Conservation (phyloP, 1,139 yeast species). For the Pichia sp. region DNA sequence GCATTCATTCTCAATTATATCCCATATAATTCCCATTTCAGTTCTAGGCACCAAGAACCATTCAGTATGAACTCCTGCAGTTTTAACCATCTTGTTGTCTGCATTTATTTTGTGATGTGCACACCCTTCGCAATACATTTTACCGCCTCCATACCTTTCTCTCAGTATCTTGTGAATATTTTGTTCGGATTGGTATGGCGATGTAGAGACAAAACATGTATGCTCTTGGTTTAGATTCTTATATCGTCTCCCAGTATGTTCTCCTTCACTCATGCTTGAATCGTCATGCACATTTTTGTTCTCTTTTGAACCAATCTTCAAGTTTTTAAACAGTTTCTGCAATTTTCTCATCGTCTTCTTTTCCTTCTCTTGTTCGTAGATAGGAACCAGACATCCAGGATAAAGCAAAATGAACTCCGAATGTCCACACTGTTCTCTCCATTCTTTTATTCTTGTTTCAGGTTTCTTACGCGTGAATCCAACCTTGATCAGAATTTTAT, state of each 20-base stretch:
- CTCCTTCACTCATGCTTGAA: neutral
- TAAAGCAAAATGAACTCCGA: slow-evolving; percentile 36
- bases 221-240: slow-evolving; percentile 21
- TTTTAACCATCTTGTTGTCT: slow-evolving; percentile 23
- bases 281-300: neutral
- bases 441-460: slow-evolving; percentile 44
- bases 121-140: slow-evolving; percentile 24
- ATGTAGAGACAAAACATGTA: slow-evolving; percentile 38
- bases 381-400: slow-evolving; percentile 31
- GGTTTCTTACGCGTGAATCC: slow-evolving; percentile 56
- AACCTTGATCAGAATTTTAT: slow-evolving; percentile 47
- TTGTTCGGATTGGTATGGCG: slow-evolving; percentile 39
- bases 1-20: slow-evolving; percentile 32
- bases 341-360: slow-evolving; percentile 13
- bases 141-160: slow-evolving; percentile 36
- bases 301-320: slow-evolving; percentile 14
- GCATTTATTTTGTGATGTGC: slow-evolving; percentile 1
- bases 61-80: slow-evolving; percentile 45
- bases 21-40: slow-evolving; percentile 40
- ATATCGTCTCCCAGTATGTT: slow-evolving; percentile 12
- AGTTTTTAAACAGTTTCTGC: slow-evolving; percentile 13
- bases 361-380: slow-evolving; percentile 16
- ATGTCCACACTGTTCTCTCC: slow-evolving; percentile 56
- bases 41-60: slow-evolving; percentile 57
- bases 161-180: slow-evolving; percentile 45